Base-by-base conservation (phyloP, 768 basidiomycete species). In the Boletus edulis region DNA sequence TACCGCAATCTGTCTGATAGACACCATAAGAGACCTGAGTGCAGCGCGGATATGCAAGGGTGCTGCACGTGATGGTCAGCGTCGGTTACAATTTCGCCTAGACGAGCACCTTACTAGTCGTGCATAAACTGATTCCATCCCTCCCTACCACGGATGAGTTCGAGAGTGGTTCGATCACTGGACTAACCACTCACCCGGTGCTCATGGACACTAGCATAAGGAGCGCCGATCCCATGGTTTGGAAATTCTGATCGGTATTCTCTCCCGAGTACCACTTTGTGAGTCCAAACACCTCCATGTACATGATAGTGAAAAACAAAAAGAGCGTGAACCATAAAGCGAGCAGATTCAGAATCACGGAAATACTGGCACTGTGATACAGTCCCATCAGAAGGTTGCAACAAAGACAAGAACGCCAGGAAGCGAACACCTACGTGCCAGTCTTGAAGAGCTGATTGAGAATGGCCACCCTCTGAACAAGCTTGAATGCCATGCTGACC, bases 41-140 rank as follows among this genome's bases (percentile, higher is more conserved):
- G 69, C 95, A 97, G 14, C 86, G 83, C 24, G 94, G 94, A 62
- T 89, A 89, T 0, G 78, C 77, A 27, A 89, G 59, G 14, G 90
- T 78, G 66, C 93, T 96, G 58, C n/a, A 39, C 24, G 34, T 40
- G 4, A 18, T 4, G 2, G n/a, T 55, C 4, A 49, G 34, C 34
- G 6, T 40, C 32, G 4, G 11, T 29, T 9, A 29, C 8, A 29
- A 29, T 29, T 29, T 29, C 27, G 27, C 27, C 27, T 29, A 29
- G 9, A 20, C 3, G 15, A 7, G 35, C 42, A 32, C 49, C 27
- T 65, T 68, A 94, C 91, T 85, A 96, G 72, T 98, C 91, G 67
- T 98, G 95, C 96, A 98, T 98, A 69, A 87, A 97, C 62, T 87
- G 85, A 67, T 98, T 98, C 96, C 96, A 98, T 0, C 86, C 92